A percentile compares a stretch with the other conserved stretches of the same genome.
Conservation (phyloP, 169 alveolate species). For the Cyclospora cayetanensis region DNA sequence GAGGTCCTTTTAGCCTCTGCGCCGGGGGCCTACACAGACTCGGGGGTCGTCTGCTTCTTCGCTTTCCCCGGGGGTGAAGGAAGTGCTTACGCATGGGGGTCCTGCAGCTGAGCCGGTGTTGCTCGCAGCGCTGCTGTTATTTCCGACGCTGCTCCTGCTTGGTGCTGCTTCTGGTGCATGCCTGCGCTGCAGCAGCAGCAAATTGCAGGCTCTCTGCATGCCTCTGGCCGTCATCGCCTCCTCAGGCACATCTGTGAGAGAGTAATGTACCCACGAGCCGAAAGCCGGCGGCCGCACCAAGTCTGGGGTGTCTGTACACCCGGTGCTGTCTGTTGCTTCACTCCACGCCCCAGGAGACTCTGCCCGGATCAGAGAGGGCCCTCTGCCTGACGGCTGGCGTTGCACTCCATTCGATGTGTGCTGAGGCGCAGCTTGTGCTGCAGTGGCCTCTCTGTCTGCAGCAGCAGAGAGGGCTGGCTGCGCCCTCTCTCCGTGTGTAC, state of each 20-base stretch:
- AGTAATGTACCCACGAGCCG: conserved; percentile 17
- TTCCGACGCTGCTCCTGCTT: too few species aligned
- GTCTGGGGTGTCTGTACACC: conserved; percentile 43
- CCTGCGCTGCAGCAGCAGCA: conserved; percentile 11
- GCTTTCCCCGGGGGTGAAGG: neutral
- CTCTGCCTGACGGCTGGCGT: neutral
- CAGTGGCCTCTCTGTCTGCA: neutral
- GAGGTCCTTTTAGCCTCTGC: conserved; percentile 7
- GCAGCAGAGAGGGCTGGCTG: neutral
- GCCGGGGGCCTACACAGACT: conserved; percentile 38
- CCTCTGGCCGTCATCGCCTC: conserved; percentile 40
- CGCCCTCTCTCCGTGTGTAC: neutral
- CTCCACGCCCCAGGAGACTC: conserved; percentile 55
- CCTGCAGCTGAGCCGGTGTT: conserved; percentile 13
- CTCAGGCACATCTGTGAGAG: conserved; percentile 26
- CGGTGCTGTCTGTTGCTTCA: conserved; percentile 55
- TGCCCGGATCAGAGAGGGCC: neutral
- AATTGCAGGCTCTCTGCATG: conserved; percentile 23
- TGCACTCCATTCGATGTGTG: neutral
- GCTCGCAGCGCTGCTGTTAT: too few species aligned
- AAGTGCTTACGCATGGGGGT: too few species aligned
- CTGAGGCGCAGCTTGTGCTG: neutral
- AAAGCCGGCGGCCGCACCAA: conserved; percentile 29
- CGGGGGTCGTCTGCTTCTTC: conserved; percentile 46
- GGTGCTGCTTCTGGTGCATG: neutral